Conservation (phyloP, 352 stramenopile species). For the Ophiocytium majus region DNA sequence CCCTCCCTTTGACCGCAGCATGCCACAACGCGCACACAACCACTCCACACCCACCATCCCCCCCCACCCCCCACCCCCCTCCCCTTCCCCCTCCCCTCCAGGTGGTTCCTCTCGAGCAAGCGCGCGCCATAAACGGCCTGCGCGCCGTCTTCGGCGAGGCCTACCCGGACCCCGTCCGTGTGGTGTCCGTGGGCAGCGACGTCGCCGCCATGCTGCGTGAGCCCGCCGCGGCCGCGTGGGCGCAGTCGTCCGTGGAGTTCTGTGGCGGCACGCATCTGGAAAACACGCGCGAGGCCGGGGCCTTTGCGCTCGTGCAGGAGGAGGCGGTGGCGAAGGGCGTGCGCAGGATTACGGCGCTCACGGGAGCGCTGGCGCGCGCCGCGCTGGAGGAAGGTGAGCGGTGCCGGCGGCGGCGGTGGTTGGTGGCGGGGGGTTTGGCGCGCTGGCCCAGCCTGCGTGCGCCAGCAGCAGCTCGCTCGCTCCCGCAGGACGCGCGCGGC, state of each 20-base stretch:
- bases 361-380: slow-evolving; percentile 26
- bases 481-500: too few species aligned
- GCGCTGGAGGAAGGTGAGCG: slow-evolving; percentile 25
- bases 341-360: slow-evolving; percentile 64
- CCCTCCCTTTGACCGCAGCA: too few species aligned
- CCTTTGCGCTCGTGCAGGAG: slow-evolving; percentile 95
- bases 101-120: slow-evolving; percentile 85
- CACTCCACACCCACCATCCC: too few species aligned
- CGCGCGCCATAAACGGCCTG: slow-evolving; percentile 90
- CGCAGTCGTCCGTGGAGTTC: slow-evolving; percentile 94
- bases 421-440: neutral
- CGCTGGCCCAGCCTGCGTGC: too few species aligned
- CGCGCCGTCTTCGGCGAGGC: slow-evolving; percentile 97
- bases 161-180: slow-evolving; percentile 96
- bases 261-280: slow-evolving; percentile 96
- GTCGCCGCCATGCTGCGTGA: slow-evolving; percentile 65
- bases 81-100: slow-evolving; percentile 51
- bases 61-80: neutral
- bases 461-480: too few species aligned
- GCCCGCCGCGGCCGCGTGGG: slow-evolving; percentile 79
- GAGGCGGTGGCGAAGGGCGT: slow-evolving; percentile 93
- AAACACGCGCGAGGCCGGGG: slow-evolving; percentile 91
- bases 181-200: slow-evolving; percentile 87
- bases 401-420: too few species aligned
- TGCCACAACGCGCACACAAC: too few species aligned